Evolutionary conservation across 73 alveolate genomes (phyloP).

Genomic region (Symbiodinium natans): DNA sequence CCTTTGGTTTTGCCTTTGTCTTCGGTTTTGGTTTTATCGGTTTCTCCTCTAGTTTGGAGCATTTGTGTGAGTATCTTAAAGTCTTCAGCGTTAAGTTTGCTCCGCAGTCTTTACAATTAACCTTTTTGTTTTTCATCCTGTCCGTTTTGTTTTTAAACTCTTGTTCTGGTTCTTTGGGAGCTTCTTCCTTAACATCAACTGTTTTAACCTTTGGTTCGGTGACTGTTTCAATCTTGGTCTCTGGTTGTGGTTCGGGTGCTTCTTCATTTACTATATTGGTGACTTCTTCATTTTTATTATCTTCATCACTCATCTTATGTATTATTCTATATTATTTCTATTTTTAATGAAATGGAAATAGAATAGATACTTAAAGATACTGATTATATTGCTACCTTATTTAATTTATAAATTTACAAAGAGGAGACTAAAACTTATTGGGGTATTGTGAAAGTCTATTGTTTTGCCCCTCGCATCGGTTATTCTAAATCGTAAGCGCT

Average conservation of each 20-base stretch:
- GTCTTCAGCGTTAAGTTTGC: neutral
- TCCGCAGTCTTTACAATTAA: neutral
- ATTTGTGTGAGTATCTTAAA: too few species aligned
- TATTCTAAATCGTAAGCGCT: too few species aligned
- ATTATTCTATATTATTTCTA: neutral
- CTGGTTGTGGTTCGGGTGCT: neutral
- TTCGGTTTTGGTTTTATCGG: neutral
- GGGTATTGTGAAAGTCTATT: neutral
- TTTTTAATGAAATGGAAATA: neutral
- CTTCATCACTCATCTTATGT: neutral
- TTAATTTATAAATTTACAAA: too few species aligned
- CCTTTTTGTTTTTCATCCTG: neutral
- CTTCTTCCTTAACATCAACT: neutral
- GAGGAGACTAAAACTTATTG: neutral
- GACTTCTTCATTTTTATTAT: neutral
- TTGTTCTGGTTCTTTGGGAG: neutral
- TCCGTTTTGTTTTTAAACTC: neutral
- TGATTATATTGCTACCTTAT: too few species aligned
- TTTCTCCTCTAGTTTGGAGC: too few species aligned
- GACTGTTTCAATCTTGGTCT: neutral
- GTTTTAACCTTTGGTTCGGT: neutral
- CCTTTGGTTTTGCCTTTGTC: neutral
- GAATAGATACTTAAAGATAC: neutral
- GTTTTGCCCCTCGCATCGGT: too few species aligned
- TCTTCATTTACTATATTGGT: neutral